A percentile compares a stretch with the other conserved stretches of the same genome.
Conservation (phyloP, 176 grass and related monocot species). For the Microstegium vimineum region DNA sequence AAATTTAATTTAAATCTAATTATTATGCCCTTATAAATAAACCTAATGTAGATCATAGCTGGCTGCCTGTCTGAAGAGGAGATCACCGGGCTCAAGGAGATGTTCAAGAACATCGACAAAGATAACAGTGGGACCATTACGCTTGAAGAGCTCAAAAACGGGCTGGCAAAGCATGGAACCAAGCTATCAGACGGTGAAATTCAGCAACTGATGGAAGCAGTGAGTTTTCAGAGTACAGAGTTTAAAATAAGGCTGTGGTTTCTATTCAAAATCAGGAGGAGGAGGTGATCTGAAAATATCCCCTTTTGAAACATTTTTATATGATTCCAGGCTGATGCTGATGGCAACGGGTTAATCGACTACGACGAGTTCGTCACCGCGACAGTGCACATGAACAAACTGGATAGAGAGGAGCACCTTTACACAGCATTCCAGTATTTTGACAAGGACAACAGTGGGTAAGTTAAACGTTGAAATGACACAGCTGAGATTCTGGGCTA, state of each 20-base stretch:
- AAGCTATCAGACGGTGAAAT: constrained; percentile 55
- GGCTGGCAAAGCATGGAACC: constrained; percentile 54
- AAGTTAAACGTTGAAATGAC: neutral
- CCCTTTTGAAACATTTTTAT: neutral
- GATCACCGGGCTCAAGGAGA: constrained; percentile 59
- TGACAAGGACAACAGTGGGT: constrained; percentile 67
- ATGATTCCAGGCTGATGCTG: constrained; percentile 43
- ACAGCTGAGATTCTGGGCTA: neutral
- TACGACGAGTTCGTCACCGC: constrained; percentile 59
- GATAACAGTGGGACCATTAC: constrained; percentile 70
- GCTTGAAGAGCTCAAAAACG: constrained; percentile 56
- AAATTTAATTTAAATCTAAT: neutral
- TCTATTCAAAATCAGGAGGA: neutral
- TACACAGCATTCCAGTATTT: constrained; percentile 65
- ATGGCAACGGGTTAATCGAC: constrained; percentile 54
- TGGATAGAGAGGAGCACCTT: constrained; percentile 61
- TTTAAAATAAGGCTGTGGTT: neutral
- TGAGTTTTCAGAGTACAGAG: neutral
- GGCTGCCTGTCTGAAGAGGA: constrained; percentile 72
- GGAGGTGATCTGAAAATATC: neutral
- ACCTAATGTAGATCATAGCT: constrained; percentile 48
- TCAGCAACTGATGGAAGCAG: constrained; percentile 59
- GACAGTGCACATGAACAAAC: constrained; percentile 61
- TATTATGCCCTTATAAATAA: neutral
- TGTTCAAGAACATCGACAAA: constrained; percentile 71